Evolutionary conservation across 257 asterid species (phyloP), one percentile per base, ranked within the genome.

Genomic region (Mitragyna speciosa): DNA sequence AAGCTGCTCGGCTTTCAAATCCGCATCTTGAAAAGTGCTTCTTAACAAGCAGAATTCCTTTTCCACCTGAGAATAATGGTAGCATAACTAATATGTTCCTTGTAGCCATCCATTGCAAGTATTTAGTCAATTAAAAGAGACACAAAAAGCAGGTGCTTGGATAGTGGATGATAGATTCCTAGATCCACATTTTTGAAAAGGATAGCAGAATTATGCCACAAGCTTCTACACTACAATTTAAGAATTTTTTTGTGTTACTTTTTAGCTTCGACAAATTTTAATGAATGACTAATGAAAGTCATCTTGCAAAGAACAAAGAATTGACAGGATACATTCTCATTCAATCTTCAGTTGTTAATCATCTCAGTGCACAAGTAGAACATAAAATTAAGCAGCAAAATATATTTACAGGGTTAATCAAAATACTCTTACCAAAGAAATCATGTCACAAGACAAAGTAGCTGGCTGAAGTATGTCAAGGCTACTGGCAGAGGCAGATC

Each of bases 401-500:
- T 33, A 70, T 59, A 33, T 39, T 54, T 31, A 15, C 16, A 22
- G 56, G 72, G 78, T 49, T 58, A 17, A 36, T 4, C 73, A 49
- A 41, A 48, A 80, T 54, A 78, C 43, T 68, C 89, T 81, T 84
- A 93, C 98, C 91, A 72, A n/a, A 72, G 82, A 74, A 79, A 89
- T 78, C 90, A 81, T 83, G 36, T 87, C 81, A 51, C 89, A 65
- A 70, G 98, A 87, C 79, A 87, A 80, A 72, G 70, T 78, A 78
- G 90, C 90, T 47, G 94, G 91, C 73, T 92, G 97, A 83, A 93
- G 98, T 82, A 95, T 82, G 82, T 89, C 91, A 72, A 95, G 93
- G 76, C 84, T 75, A 47, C 69, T 81, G 19, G 90, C 59, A 75
- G 90, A 83, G 28, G 90, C 87, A 26, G 19, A 83, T 72, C 88